Percentiles rank a stretch among this genome's conserved stretches.
Conservation (phyloP, 805 yeast species). For the Kluyveromyces wickerhamii region DNA sequence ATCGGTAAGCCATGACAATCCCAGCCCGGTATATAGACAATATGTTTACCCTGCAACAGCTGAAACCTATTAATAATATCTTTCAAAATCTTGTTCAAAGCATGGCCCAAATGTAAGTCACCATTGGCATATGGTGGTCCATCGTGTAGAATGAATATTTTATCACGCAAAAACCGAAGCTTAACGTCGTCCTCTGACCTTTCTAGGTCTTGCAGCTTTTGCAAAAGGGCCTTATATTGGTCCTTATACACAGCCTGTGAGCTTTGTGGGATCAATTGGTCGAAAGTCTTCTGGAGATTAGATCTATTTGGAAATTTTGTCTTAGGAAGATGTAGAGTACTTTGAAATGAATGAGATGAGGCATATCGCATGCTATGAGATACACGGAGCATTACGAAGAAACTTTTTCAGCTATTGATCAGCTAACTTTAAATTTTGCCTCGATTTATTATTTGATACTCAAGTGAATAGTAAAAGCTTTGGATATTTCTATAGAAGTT, state of each 20-base stretch:
- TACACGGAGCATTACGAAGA: not conserved
- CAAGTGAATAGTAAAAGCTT: too few species aligned
- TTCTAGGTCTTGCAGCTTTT: constrained; percentile 7
- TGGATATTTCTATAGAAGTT: too few species aligned
- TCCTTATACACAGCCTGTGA: constrained; percentile 57
- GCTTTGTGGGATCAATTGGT: constrained; percentile 41
- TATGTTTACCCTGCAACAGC: constrained; percentile 50
- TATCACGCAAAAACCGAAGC: constrained; percentile 23
- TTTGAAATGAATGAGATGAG: constrained; percentile 35
- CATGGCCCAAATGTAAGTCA: constrained; percentile 84
- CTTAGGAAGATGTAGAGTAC: constrained; percentile 55
- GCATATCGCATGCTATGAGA: constrained; percentile 1
- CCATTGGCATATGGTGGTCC: constrained; percentile 99
- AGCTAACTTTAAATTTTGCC: too few species aligned
- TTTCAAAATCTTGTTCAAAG: constrained; percentile 80
- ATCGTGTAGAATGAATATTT: constrained; percentile 71
- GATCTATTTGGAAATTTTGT: constrained; percentile 63
- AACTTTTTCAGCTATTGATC: too few species aligned
- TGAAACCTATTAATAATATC: constrained; percentile 76
- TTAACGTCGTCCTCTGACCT: constrained; percentile 15
- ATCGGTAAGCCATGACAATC: constrained; percentile 98
- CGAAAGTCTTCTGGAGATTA: constrained; percentile 35
- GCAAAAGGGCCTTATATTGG: constrained; percentile 37
- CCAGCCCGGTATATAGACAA: constrained; percentile 90
- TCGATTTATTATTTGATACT: too few species aligned